Base-by-base conservation (phyloP, 345 rosid genomes). In the Nephelium lappaceum region DNA sequence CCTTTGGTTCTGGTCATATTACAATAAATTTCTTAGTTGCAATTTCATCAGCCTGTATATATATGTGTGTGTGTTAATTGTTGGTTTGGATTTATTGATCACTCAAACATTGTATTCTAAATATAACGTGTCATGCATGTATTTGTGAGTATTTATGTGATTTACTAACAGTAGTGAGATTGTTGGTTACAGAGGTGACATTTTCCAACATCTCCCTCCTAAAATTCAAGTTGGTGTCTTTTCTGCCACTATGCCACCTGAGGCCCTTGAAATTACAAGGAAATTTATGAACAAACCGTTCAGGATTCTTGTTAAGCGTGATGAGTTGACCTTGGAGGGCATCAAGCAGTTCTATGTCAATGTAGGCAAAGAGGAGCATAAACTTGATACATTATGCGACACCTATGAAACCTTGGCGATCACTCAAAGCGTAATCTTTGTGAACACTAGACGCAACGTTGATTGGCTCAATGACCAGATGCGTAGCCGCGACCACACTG, bases 161-260 rank as follows among this genome's bases (percentile, higher is more conserved):
- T 15, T 51, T 41, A 47, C 7, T 69, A 61, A 47, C 45, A 27
- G 23, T 43, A 23, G 15, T 23, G 25, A 39, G 15, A 25, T 65
- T 47, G 69, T 73, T 60, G 41, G 57, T 42, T 75, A 5, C 79
- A 89, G 90, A 87, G 86, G 84, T 63, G 87, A 86, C 69, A 86
- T 89, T 16, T 87, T 89, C 87, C 89, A 86, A 81, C 86, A 71
- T 39, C 88, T 89, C n/a, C 90, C 92, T 15, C 69, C 75, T 14
- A 86, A 82, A 60, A 86, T 89, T 72, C 88, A 89, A 73, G 89
- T 87, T 21, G 89, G 89, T 11, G 90, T 89, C 6, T 86, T 87
- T 87, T 89, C 90, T 25, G 88, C 90, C 2, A 89, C 92, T 5
- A 89, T 89, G 92, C 90, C 92, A 6, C 92, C 90, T 3, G 90